Evolutionary conservation across 129 eudicot genomes (phyloP).

Genomic region (Artemisia annua): DNA sequence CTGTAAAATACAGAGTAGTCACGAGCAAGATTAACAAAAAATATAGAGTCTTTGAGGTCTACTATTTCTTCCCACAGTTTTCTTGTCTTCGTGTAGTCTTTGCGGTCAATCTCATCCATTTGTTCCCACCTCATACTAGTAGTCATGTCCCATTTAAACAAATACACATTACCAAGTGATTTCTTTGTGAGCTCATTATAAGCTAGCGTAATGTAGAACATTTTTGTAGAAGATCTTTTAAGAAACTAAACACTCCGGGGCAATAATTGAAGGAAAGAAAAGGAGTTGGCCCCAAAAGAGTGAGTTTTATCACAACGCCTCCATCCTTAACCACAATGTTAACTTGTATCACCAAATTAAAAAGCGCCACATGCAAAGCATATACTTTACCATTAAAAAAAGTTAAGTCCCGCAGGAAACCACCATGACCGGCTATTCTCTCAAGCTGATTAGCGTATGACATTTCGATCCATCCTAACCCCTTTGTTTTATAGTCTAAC

Average conservation of each 20-base stretch:
- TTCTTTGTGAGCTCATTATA: neutral
- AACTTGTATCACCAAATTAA: too few relatives aligned
- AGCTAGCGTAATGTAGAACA: neutral
- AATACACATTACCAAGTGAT: neutral
- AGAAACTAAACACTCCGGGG: neutral
- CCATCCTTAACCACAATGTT: neutral
- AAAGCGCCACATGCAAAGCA: too few relatives aligned
- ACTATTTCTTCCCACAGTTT: neutral
- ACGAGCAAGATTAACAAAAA: neutral
- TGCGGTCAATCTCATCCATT: neutral
- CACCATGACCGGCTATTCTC: too few relatives aligned
- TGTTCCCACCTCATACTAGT: neutral
- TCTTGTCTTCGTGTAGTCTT: neutral
- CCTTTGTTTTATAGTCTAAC: too few relatives aligned
- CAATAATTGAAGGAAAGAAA: neutral
- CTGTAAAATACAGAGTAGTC: too few relatives aligned
- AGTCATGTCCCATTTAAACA: slow-evolving; percentile 4
- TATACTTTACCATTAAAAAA: too few relatives aligned
- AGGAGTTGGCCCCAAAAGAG: neutral
- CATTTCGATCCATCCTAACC: too few relatives aligned
- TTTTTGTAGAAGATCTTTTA: neutral
- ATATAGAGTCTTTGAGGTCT: too few relatives aligned
- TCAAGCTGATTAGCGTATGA: too few relatives aligned
- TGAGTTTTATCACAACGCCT: slow-evolving; percentile 9
- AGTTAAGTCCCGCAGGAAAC: too few relatives aligned